These are phyloP conservation scores for Elsinoe necatrix DNA, from an alignment of 2,329 filamentous ascomycete genomes.

Conservation along the genomic window DNA sequence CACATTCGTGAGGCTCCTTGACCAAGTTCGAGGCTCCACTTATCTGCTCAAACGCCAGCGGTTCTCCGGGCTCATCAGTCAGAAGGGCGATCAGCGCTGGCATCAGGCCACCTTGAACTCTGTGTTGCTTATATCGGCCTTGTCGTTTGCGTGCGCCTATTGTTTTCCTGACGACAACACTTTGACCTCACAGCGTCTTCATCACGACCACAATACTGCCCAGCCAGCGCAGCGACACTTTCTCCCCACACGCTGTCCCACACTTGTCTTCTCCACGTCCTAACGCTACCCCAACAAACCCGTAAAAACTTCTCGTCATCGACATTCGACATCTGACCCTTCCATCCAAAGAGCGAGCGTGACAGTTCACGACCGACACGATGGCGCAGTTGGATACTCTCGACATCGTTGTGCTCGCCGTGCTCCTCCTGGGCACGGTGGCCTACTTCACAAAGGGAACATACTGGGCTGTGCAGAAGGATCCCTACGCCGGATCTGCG, in stretches of 20 bases:
- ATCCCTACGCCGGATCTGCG: slow-evolving; percentile 74
- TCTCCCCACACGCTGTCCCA: slow-evolving; percentile 4
- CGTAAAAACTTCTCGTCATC: slow-evolving; percentile 7
- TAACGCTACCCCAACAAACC: slow-evolving; percentile 9
- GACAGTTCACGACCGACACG: neutral
- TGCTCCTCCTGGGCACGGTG: slow-evolving; percentile 74
- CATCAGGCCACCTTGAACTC: slow-evolving; percentile 13
- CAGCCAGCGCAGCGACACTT: neutral
- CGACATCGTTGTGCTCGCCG: slow-evolving; percentile 83
- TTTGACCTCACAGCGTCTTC: neutral
- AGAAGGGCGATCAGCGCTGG: neutral
- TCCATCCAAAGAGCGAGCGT: neutral
- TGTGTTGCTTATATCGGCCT: slow-evolving; percentile 14
- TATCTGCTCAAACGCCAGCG: neutral
- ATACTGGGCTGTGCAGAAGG: slow-evolving; percentile 80
- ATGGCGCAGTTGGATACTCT: slow-evolving; percentile 97
- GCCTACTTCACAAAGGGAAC: slow-evolving; percentile 98
- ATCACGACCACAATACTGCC: neutral
- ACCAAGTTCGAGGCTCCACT: neutral
- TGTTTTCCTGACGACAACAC: neutral
- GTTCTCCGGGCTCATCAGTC: neutral
- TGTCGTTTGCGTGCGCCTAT: neutral
- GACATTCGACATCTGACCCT: neutral
- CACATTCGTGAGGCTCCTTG: neutral
- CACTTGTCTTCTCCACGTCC: slow-evolving; percentile 7